Evolutionary conservation across 2,329 filamentous ascomycete genomes (phyloP).

Genomic region (Hypoxylon sp.): DNA sequence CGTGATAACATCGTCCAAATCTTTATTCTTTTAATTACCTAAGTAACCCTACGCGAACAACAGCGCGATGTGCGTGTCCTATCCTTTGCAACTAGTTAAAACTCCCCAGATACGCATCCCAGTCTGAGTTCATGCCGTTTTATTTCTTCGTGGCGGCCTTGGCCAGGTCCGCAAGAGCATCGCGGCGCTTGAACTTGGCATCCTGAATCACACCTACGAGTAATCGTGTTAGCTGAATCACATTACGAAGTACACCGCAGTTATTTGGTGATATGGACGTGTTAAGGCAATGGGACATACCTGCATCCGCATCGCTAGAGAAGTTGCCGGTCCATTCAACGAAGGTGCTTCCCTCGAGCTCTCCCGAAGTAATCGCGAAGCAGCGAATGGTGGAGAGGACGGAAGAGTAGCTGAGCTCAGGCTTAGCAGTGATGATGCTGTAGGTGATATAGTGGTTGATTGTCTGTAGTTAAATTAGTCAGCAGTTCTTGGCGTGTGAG

Average conservation of each 20-base stretch:
- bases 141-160: constrained; percentile 58
- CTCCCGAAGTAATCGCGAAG: constrained; percentile 74
- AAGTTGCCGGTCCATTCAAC: constrained; percentile 78
- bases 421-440: constrained; percentile 74
- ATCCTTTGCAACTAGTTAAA: not conserved
- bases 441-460: constrained; percentile 83
- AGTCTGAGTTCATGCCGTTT: not conserved
- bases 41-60: not conserved
- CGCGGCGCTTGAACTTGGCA: constrained; percentile 80
- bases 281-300: constrained; percentile 55
- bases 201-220: constrained; percentile 75
- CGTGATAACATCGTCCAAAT: not conserved
- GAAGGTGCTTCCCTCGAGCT: constrained; percentile 72
- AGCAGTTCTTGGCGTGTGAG: not conserved
- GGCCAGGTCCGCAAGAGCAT: constrained; percentile 75
- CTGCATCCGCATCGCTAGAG: constrained; percentile 76
- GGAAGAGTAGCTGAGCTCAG: constrained; percentile 73
- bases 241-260: not conserved
- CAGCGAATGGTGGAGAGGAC: constrained; percentile 75
- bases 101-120: not conserved
- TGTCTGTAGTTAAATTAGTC: constrained; percentile 56
- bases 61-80: not conserved
- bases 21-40: not conserved
- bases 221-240: constrained; percentile 34
- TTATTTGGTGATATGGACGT: not conserved